Conservation (phyloP, 306 rosid species). For the Pyrus betulifolia region DNA sequence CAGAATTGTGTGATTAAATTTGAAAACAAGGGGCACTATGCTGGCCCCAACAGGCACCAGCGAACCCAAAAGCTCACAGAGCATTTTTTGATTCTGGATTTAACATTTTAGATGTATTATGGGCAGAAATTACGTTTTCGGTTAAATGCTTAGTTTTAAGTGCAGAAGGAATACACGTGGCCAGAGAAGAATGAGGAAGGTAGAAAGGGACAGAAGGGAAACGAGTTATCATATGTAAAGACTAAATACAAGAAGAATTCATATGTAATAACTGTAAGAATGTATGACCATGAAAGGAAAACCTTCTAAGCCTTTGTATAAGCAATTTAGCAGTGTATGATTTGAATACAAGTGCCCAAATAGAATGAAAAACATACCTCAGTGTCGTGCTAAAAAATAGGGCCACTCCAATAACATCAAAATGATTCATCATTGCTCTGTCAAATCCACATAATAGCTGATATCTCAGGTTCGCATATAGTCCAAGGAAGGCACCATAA, state of each 20-base stretch:
- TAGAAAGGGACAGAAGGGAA: neutral
- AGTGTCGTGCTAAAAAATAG: slow-evolving; percentile 76
- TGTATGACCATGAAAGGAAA: neutral
- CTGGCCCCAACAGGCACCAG: neutral
- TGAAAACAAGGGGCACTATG: neutral
- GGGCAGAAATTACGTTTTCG: neutral
- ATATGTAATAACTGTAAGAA: neutral
- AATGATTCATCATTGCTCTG: slow-evolving; percentile 68
- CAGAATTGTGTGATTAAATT: neutral
- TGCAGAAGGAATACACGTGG: neutral
- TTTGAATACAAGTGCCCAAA: neutral
- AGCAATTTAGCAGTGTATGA: neutral
- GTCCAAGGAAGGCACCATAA: slow-evolving; percentile 95
- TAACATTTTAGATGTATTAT: neutral
- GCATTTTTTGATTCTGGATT: neutral
- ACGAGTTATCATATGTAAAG: neutral
- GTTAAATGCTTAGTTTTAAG: neutral
- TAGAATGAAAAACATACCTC: slow-evolving; percentile 42
- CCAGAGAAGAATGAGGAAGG: neutral
- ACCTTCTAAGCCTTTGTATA: neutral
- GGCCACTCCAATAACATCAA: slow-evolving; percentile 94
- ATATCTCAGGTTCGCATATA: slow-evolving; percentile 88
- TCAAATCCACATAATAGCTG: slow-evolving; percentile 91
- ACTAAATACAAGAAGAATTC: neutral
- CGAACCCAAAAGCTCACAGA: neutral